Evolutionary conservation across 2,329 filamentous ascomycete species (phyloP).

Genomic region (Neofusicoccum kwambonambiense): DNA sequence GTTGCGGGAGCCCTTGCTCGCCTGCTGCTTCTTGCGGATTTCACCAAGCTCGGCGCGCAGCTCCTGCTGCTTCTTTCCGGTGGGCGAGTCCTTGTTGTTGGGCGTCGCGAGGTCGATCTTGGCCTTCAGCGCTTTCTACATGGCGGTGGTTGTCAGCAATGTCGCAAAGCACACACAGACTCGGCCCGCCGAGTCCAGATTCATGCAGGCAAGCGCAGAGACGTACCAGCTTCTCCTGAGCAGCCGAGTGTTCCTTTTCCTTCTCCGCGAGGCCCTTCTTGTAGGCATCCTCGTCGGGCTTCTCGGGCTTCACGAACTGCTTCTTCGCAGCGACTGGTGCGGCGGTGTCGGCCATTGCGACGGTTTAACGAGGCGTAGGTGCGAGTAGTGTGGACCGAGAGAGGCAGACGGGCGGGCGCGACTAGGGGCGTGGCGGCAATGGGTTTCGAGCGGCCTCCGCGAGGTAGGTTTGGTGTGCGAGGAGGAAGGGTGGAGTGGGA

Average conservation of each 20-base stretch:
- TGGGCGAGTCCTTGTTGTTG: slow-evolving; percentile 77
- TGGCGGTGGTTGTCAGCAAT: slow-evolving; percentile 21
- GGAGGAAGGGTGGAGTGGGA: slow-evolving; percentile 10
- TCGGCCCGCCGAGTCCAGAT: background rate
- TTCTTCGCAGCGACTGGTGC: slow-evolving; percentile 8
- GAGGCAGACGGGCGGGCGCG: background rate
- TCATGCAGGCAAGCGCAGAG: slow-evolving; percentile 1
- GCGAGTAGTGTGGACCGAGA: background rate
- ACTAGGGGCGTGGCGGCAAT: background rate
- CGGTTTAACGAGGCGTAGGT: background rate
- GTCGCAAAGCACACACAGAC: background rate
- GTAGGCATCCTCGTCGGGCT: slow-evolving; percentile 83
- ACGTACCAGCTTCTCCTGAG: slow-evolving; percentile 67
- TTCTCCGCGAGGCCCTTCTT: slow-evolving; percentile 75
- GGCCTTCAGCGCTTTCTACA: slow-evolving; percentile 78
- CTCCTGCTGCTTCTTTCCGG: slow-evolving; percentile 80
- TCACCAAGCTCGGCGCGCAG: slow-evolving; percentile 77
- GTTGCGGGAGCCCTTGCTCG: slow-evolving; percentile 77
- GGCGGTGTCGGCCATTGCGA: slow-evolving; percentile 28
- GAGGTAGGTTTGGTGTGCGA: background rate
- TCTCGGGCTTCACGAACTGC: slow-evolving; percentile 62
- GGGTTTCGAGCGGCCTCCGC: background rate
- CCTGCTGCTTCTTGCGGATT: slow-evolving; percentile 84
- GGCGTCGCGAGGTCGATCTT: slow-evolving; percentile 84
- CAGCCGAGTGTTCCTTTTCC: slow-evolving; percentile 80